Evolutionary conservation across 2,329 filamentous ascomycete species (phyloP).

Genomic region (Diaporthe sp.): DNA sequence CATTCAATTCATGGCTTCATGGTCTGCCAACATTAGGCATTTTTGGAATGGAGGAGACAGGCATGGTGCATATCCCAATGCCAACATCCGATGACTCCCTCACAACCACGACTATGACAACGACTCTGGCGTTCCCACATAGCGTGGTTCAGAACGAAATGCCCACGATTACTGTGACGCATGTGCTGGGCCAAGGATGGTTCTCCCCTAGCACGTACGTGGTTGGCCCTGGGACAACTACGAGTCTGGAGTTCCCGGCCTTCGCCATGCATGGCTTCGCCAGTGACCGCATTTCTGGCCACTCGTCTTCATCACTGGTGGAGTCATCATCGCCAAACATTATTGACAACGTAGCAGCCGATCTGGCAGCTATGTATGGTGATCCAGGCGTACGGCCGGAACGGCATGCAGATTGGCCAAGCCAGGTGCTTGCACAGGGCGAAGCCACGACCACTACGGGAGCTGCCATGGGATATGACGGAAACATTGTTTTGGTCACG

Average conservation of each 20-base stretch:
- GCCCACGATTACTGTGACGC: slow-evolving; percentile 37
- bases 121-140: slow-evolving; percentile 8
- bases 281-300: not conserved
- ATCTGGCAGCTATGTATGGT: slow-evolving; percentile 25
- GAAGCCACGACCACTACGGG: slow-evolving; percentile 3
- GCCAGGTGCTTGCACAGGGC: not conserved
- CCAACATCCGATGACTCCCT: not conserved
- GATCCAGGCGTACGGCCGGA: slow-evolving; percentile 9
- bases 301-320: not conserved
- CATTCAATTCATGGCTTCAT: slow-evolving; percentile 36
- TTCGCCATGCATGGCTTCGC: not conserved
- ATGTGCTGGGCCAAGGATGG: slow-evolving; percentile 39
- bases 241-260: slow-evolving; percentile 10
- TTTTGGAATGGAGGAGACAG: slow-evolving; percentile 32
- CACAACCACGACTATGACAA: slow-evolving; percentile 11
- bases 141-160: slow-evolving; percentile 7
- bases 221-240: slow-evolving; percentile 31
- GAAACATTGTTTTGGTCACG: slow-evolving; percentile 33
- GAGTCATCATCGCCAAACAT: slow-evolving; percentile 20
- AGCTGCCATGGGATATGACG: slow-evolving; percentile 20
- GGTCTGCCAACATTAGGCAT: slow-evolving; percentile 29
- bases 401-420: slow-evolving; percentile 11
- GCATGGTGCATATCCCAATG: slow-evolving; percentile 30
- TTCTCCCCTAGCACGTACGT: slow-evolving; percentile 37
- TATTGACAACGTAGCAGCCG: slow-evolving; percentile 26